phyloP scores from a whole-genome alignment of 352 stramenopile genomes.

The Aphanomyces stellatus region DNA sequence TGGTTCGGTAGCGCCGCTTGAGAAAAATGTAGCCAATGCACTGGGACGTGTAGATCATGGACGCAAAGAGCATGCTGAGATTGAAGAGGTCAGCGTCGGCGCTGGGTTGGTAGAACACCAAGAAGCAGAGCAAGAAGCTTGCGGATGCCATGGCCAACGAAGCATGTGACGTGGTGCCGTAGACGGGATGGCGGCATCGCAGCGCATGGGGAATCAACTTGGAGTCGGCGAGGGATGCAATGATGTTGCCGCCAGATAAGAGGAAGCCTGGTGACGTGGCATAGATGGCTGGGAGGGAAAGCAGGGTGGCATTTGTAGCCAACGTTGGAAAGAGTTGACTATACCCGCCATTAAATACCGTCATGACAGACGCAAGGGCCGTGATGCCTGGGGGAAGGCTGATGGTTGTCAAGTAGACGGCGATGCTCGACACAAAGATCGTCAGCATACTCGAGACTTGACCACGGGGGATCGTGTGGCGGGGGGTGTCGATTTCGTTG shows the following conservation, averaged over 20 bases:
- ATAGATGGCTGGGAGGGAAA: slow-evolving; percentile 30
- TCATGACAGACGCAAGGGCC: slow-evolving; percentile 21
- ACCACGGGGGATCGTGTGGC: slow-evolving; percentile 29
- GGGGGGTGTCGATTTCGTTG: slow-evolving; percentile 32
- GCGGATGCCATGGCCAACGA: slow-evolving; percentile 22
- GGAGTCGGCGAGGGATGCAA: slow-evolving; percentile 29
- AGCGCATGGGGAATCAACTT: slow-evolving; percentile 25
- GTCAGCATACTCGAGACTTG: slow-evolving; percentile 31
- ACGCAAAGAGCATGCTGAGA: slow-evolving; percentile 19
- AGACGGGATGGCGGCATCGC: slow-evolving; percentile 19
- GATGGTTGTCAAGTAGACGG: slow-evolving; percentile 31
- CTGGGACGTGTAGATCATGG: slow-evolving; percentile 26
- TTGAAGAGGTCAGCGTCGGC: slow-evolving; percentile 18
- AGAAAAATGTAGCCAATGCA: slow-evolving; percentile 31
- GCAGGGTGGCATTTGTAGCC: slow-evolving; percentile 20
- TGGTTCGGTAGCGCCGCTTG: slow-evolving; percentile 31
- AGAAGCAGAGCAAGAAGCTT: slow-evolving; percentile 24
- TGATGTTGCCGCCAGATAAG: slow-evolving; percentile 27
- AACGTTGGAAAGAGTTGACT: slow-evolving; percentile 25
- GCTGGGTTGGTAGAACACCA: slow-evolving; percentile 20
- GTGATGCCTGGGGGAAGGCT: slow-evolving; percentile 27
- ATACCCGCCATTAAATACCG: slow-evolving; percentile 23
- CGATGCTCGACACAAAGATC: slow-evolving; percentile 31
- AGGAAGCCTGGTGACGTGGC: slow-evolving; percentile 29
- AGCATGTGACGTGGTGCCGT: slow-evolving; percentile 24